Base-by-base conservation (phyloP, 208 protist species). In the Herpetomonas tarakana region DNA sequence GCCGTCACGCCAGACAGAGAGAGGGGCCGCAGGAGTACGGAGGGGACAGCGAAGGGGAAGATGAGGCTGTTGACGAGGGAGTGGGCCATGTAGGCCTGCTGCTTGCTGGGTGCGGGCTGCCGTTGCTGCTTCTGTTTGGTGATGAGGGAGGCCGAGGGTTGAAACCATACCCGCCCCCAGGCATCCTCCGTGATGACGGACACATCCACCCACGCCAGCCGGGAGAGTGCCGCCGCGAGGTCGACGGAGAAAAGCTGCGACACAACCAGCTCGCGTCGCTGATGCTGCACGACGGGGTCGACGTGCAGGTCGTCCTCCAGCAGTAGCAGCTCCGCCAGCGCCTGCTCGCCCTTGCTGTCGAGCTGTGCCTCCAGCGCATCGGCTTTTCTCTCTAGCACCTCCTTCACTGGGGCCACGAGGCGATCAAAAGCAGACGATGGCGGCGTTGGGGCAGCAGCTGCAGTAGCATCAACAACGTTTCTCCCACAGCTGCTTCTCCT, bases 21-120 rank as follows among this genome's bases (percentile, higher is more conserved):
- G 12, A 65, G 24, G 2, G 71, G 52, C 21, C 60, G 67, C 35
- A 79, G 64, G 41, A 91, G 59, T 35, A 50, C 65, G 21, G 77
- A 68, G 18, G 83, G 83, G 3, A 91, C 55, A 2, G 77, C 44
- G n/a, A 76, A 83, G 1, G 77, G 77, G 49, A 86, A 83, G 11
- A 19, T 50, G 16, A 91, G 64, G 51, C 71, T 88, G 45, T 53
- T 38, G 41, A 83, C 53, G 38, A 83, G 65, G 18, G 71, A 71
- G 47, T 62, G 50, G 25, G 16, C 24, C 30, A 41, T 41, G 35
- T 18, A 41, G 35, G 35, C 35, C 14, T 41, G 35, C 35, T 41
- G 35, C 35, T 6, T 14, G 35, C 35, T 41, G 9, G 35, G 35
- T 41, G 35, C 9, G 9, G 35, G 35, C 35, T 6, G 6, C 9